Evolutionary conservation across 352 stramenopile species (phyloP).

Genomic region (Phytophthora aleatoria): DNA sequence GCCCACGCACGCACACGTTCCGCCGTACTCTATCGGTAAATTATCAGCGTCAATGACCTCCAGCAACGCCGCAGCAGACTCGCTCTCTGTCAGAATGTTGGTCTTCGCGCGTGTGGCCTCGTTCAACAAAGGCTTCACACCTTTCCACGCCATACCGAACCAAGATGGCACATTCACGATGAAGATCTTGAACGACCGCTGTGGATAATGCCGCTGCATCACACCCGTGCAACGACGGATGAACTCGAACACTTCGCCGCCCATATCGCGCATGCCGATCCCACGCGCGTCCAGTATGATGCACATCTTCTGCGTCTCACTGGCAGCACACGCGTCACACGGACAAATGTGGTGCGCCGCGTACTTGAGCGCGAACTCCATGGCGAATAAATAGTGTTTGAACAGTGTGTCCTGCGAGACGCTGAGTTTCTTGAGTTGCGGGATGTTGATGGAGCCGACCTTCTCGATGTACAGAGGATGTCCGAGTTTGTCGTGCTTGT

Average conservation of each 20-base stretch:
- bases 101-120: slow-evolving; percentile 89
- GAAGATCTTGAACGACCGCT: slow-evolving; percentile 92
- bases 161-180: slow-evolving; percentile 91
- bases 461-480: slow-evolving; percentile 86
- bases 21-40: slow-evolving; percentile 76
- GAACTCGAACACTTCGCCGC: slow-evolving; percentile 83
- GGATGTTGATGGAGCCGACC: slow-evolving; percentile 82
- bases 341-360: slow-evolving; percentile 58
- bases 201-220: slow-evolving; percentile 89
- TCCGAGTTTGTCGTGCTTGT: slow-evolving; percentile 82
- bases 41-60: slow-evolving; percentile 69
- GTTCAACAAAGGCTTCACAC: slow-evolving; percentile 87
- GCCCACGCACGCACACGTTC: slow-evolving; percentile 58
- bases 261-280: slow-evolving; percentile 80
- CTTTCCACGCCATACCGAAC: slow-evolving; percentile 93
- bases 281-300: slow-evolving; percentile 76
- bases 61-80: slow-evolving; percentile 55
- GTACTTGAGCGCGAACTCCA: slow-evolving; percentile 87
- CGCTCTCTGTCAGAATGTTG: slow-evolving; percentile 79
- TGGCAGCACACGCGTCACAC: slow-evolving; percentile 63
- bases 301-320: slow-evolving; percentile 78
- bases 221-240: slow-evolving; percentile 79
- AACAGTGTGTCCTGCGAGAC: slow-evolving; percentile 77
- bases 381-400: slow-evolving; percentile 82
- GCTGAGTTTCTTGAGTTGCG: slow-evolving; percentile 73